Conservation (phyloP, 176 grass and related monocot species). For the Paspalum vaginatum region DNA sequence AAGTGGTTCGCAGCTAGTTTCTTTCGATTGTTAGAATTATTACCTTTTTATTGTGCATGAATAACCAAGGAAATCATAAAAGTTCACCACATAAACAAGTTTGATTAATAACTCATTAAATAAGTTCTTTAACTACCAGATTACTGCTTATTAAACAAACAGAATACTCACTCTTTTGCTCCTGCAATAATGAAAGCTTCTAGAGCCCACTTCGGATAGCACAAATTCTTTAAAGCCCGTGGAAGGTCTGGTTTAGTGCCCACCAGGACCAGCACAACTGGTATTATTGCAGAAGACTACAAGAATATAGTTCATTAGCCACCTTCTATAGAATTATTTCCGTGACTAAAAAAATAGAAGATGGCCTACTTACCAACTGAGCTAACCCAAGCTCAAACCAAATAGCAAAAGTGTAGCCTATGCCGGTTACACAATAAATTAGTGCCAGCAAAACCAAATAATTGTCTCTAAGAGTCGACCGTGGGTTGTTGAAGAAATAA, state of each 20-base stretch:
- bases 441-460: constrained; percentile 67
- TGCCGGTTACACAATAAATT: constrained; percentile 83
- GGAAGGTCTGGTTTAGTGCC: constrained; percentile 46
- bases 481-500: constrained; percentile 75
- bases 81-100: neutral
- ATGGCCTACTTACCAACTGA: constrained; percentile 57
- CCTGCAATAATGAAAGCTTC: constrained; percentile 67
- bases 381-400: constrained; percentile 82
- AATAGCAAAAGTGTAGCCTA: constrained; percentile 74
- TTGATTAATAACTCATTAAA: constrained; percentile 21
- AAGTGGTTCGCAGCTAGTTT: constrained; percentile 11
- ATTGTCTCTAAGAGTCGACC: constrained; percentile 64
- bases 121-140: neutral
- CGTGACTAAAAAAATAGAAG: neutral
- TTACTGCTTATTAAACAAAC: neutral
- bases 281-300: constrained; percentile 68
- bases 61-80: neutral
- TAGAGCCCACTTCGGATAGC: constrained; percentile 76
- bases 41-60: neutral
- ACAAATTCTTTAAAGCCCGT: constrained; percentile 41
- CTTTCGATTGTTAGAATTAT: neutral
- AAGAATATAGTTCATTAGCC: constrained; percentile 45
- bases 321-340: neutral
- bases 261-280: constrained; percentile 70
- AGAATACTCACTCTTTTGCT: constrained; percentile 60